These are phyloP conservation scores for Geotrichum armillariae DNA, from an alignment of 1,139 yeast species.

Conservation along the genomic window DNA sequence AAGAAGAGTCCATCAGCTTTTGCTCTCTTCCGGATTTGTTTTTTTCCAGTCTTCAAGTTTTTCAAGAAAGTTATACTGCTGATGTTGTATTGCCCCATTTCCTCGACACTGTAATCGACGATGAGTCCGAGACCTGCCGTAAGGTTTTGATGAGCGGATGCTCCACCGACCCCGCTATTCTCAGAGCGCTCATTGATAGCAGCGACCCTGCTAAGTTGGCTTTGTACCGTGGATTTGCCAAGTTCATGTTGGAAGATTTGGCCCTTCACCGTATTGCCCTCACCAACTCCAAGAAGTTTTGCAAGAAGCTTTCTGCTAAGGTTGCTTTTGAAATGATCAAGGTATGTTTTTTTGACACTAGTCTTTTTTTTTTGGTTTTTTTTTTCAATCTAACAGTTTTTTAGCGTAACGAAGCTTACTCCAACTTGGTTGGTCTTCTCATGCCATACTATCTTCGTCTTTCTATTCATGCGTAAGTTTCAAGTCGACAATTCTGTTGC, in stretches of 20 bases:
- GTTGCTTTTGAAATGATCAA: constrained; percentile 25
- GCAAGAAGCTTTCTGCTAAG: constrained; percentile 22
- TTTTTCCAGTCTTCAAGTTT: constrained; percentile 17
- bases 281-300: constrained; percentile 11
- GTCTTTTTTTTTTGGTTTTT: not conserved
- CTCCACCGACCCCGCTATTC: constrained; percentile 21
- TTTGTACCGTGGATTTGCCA: constrained; percentile 22
- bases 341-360: constrained; percentile 5
- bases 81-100: constrained; percentile 21
- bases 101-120: constrained; percentile 17
- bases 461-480: constrained; percentile 23
- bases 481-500: not conserved
- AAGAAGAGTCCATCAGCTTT: constrained; percentile 17
- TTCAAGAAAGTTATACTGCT: constrained; percentile 16
- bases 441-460: constrained; percentile 22
- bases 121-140: constrained; percentile 22
- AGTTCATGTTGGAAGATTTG: constrained; percentile 22
- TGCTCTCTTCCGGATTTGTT: constrained; percentile 21
- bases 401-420: constrained; percentile 24
- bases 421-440: constrained; percentile 23
- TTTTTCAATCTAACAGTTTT: constrained; percentile 8
- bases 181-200: constrained; percentile 20
- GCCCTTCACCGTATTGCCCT: constrained; percentile 19
- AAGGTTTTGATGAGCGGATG: constrained; percentile 22
- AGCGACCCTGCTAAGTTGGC: constrained; percentile 24